Evolutionary conservation across 192 early-diverging fungal species (phyloP), one percentile per base, ranked within the genome.

Genomic region (Dissophora ornata): DNA sequence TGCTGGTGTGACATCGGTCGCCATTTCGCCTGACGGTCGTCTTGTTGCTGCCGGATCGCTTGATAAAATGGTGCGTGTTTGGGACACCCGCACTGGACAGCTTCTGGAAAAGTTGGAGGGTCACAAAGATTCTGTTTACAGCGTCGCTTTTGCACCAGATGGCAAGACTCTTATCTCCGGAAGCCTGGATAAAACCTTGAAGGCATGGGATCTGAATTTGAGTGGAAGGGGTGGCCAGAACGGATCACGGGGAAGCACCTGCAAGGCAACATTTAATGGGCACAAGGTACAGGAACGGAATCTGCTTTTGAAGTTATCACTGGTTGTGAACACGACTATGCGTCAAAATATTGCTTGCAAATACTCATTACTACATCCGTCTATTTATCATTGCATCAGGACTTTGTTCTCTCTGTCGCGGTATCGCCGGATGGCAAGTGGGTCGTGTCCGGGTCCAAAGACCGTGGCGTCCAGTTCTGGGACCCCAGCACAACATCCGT

Each of bases 371-470:
- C n/a, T n/a, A n/a, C n/a, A n/a, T n/a, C n/a, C n/a, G n/a, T 49
- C 10, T 57, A 6, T 12, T 38, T 44, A 11, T 26, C 6, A 4
- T 44, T 28, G 40, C 34, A 25, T 70, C 83, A 91, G 80, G 97
- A 99, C 83, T 99, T 95, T 93, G 97, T 99, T 22, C 85, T 99
- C 33, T 96, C 94, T 0, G 97, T 99, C 21, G 96, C 93, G 1
- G 92, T 88, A 56, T 89, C 91, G 42, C 88, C 91, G 0, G 90
- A 91, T 71, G 91, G 88, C 56, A 89, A 93, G 79, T 98, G 94
- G 94, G 90, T 97, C 26, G 92, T 96, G 7, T 92, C 92, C 64
- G 93, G 94, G 46, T 92, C 91, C 73, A 96, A 98, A 73, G 96
- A 97, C 78, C 89, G 95, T 51, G 87, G 86, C 8, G 95, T 99